A percentile compares a stretch with the other conserved stretches of the same genome.
phyloP scores from a whole-genome alignment of 2,329 filamentous ascomycete species.

The Graphilbum sp. region DNA sequence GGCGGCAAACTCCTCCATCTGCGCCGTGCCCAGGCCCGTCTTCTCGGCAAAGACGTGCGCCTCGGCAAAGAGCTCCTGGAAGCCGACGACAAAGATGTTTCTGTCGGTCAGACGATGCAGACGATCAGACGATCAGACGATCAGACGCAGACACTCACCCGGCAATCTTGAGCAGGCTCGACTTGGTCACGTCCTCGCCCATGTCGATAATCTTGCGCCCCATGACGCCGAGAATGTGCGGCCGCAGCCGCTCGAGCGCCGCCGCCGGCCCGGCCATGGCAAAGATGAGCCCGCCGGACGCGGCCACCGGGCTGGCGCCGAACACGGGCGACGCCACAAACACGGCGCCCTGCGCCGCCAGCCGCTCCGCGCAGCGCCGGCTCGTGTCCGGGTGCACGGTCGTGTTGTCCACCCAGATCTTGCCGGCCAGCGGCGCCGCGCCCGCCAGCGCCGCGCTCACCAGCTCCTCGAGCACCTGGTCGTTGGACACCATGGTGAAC shows the following conservation, averaged over 20 bases:
- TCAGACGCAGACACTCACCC: neutral
- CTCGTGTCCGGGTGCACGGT: constrained; percentile 3
- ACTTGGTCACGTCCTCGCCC: constrained; percentile 2
- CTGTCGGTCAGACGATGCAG: neutral
- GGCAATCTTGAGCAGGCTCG: constrained; percentile 4
- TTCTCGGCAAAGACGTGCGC: constrained; percentile 4
- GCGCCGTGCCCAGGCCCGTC: constrained; percentile 1
- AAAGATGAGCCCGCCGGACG: constrained; percentile 1
- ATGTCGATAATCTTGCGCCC: constrained; percentile 1
- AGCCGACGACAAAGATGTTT: constrained; percentile 2
- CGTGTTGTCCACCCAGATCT: constrained; percentile 3
- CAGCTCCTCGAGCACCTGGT: constrained; percentile 1
- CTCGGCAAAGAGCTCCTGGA: constrained; percentile 1
- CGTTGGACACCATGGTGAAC: constrained; percentile 3
- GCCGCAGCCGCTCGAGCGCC: neutral
- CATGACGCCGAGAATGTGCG: constrained; percentile 2
- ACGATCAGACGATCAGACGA: neutral
- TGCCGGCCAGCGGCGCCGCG: neutral
- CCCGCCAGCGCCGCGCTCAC: neutral
- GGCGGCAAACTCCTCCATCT: constrained; percentile 1
- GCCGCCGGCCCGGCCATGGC: neutral
- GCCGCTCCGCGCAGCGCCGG: neutral
- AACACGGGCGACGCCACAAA: constrained; percentile 5
- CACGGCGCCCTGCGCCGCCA: neutral
- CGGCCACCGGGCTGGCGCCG: constrained; percentile 1